phyloP scores from a whole-genome alignment of 768 basidiomycete species.

The Cyclocybe aegerita region DNA sequence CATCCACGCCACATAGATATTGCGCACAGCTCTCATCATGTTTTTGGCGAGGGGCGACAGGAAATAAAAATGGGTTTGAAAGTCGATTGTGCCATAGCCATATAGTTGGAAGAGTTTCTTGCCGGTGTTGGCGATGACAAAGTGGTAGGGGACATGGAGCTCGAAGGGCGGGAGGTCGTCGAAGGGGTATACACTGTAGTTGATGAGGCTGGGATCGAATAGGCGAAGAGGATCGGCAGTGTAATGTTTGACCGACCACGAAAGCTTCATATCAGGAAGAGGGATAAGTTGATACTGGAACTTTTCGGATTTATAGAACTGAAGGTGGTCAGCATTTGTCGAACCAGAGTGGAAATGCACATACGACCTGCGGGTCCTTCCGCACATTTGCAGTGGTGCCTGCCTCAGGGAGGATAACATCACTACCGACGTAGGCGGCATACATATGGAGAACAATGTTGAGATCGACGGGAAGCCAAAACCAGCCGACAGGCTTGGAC shows the following conservation, averaged over 20 bases:
- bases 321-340: background rate
- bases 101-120: slow-evolving; percentile 1
- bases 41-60: background rate
- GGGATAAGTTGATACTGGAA: slow-evolving; percentile 1
- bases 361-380: background rate
- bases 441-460: background rate
- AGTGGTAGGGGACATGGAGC: slow-evolving; percentile 1
- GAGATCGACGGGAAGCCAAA: background rate
- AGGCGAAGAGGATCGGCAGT: background rate
- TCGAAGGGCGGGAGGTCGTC: background rate
- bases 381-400: background rate
- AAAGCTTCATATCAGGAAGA: background rate
- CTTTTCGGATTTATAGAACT: background rate
- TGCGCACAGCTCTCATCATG: background rate
- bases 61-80: background rate
- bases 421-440: background rate
- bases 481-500: background rate
- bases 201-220: background rate
- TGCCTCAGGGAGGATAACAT: background rate
- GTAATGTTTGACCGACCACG: slow-evolving; percentile 1
- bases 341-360: background rate
- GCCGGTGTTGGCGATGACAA: background rate
- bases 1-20: slow-evolving; percentile 1
- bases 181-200: background rate
- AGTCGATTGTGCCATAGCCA: background rate